Percentiles rank a stretch among this genome's conserved stretches.
phyloP scores from a whole-genome alignment of 1,284 basidiomycete genomes.

The Naganishia albida region DNA sequence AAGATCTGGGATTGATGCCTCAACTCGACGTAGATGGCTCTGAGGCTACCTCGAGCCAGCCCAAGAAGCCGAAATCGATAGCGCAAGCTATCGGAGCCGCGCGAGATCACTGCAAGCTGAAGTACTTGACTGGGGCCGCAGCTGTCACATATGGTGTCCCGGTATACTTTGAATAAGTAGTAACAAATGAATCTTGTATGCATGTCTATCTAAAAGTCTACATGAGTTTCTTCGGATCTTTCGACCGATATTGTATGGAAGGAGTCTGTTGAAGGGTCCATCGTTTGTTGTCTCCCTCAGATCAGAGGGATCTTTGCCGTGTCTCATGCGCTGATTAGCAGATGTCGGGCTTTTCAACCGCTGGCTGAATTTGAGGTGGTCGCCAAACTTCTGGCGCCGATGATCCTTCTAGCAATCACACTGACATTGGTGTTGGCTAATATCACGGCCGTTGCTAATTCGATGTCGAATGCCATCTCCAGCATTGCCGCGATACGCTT shows the following conservation, averaged over 20 bases:
- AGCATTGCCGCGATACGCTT: conserved; percentile 78
- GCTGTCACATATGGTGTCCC: conserved; percentile 94
- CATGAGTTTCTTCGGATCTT: not conserved
- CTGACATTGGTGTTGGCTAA: conserved; percentile 89
- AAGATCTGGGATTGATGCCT: conserved; percentile 62
- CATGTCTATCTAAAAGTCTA: no score
- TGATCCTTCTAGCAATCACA: conserved; percentile 75
- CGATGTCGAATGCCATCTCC: conserved; percentile 78
- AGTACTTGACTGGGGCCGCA: conserved; percentile 93
- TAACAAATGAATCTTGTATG: not conserved
- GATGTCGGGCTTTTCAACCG: conserved; percentile 2
- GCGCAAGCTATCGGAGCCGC: conserved; percentile 78
- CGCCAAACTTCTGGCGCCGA: conserved; percentile 68
- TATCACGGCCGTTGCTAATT: conserved; percentile 84
- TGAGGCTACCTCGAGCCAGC: conserved; percentile 12
- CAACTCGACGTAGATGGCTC: conserved; percentile 39
- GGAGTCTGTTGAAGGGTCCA: not conserved
- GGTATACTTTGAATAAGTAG: conserved; percentile 37
- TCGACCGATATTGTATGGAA: not conserved
- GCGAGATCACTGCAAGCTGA: conserved; percentile 79
- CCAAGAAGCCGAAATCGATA: conserved; percentile 57
- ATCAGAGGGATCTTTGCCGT: not conserved
- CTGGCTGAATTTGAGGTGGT: conserved; percentile 30
- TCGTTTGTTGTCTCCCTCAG: no score
- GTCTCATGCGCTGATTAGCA: not conserved